Evolutionary conservation across 1,284 basidiomycete genomes (phyloP), one percentile per base, ranked within the genome.

Genomic region (Ceratobasidium sp.): DNA sequence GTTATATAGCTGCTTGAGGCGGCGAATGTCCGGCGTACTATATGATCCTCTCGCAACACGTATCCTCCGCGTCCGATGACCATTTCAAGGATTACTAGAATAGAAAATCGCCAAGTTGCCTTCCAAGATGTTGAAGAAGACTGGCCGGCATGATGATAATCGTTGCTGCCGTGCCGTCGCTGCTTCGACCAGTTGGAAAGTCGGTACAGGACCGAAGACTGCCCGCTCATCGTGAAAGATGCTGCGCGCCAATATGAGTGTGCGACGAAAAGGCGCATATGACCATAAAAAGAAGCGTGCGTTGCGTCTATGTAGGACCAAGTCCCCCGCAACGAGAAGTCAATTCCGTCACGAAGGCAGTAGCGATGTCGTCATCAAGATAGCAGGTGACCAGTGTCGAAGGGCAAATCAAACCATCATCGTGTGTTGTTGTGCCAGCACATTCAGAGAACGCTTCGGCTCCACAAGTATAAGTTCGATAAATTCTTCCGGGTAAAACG

Each of bases 401-500:
- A 61, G 35, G 58, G n/a, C n/a, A 44, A 61, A 67, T 43, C 35
- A 61, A 44, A 35, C 44, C 35, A 61, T 23, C 38, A 23, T 43
- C 58, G n/a, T 18, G 38, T 41, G 26, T 61, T 41, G 13, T 44
- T 44, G 18, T n/a, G 58, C 58, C 55, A 58, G 55, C 55, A 58
- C 2, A 32, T 9, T 28, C n/a, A 58, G 43, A 43, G n/a, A 13
- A 23, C 21, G 64, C 50, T 67, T 67, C 64, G 49, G 41, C 64
- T 67, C 64, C 64, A 67, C 49, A 54, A 38, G 21, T 55, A 38
- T 32, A n/a, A 3, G 46, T 43, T 67, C 26, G 64, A 54, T 32
- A 32, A 52, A 32, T 64, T 64, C 47, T 52, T 52, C 62, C 62
- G 62, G n/a, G n/a, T 14, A 32, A 55, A 55, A 55, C 23, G 54